A percentile compares a stretch with the other conserved stretches of the same genome.
Evolutionary conservation across 176 grass and related monocot species (phyloP).

Genomic region (Carex scoparia): DNA sequence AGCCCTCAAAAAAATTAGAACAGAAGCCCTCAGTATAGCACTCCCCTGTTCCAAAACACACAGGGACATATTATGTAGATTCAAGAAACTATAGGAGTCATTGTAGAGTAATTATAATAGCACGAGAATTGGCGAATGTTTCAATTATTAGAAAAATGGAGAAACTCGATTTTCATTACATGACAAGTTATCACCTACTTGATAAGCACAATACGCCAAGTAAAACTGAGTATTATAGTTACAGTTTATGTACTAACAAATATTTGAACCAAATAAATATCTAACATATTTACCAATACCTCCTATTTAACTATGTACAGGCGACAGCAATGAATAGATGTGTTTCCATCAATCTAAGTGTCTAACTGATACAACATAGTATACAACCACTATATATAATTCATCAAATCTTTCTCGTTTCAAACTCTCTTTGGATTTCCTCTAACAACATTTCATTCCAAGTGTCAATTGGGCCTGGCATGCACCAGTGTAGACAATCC

Average conservation of each 20-base stretch:
- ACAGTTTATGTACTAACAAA: neutral
- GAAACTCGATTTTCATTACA: no score
- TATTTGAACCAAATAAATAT: neutral
- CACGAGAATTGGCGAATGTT: no score
- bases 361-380: neutral
- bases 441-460: constrained; percentile 95
- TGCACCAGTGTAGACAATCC: constrained; percentile 97
- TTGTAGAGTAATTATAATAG: no score
- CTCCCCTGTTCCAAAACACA: no score
- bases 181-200: no score
- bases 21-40: no score
- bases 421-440: constrained; percentile 58
- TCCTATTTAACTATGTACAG: neutral
- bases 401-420: constrained; percentile 38
- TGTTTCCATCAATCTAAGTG: neutral
- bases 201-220: neutral
- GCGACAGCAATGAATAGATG: neutral
- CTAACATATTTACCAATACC: neutral
- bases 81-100: no score
- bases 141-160: no score
- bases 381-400: neutral
- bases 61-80: no score
- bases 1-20: no score
- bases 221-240: neutral
- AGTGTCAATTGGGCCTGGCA: constrained; percentile 84